Evolutionary conservation across 148 eudicot genomes (phyloP).

Genomic region (Cornus florida): DNA sequence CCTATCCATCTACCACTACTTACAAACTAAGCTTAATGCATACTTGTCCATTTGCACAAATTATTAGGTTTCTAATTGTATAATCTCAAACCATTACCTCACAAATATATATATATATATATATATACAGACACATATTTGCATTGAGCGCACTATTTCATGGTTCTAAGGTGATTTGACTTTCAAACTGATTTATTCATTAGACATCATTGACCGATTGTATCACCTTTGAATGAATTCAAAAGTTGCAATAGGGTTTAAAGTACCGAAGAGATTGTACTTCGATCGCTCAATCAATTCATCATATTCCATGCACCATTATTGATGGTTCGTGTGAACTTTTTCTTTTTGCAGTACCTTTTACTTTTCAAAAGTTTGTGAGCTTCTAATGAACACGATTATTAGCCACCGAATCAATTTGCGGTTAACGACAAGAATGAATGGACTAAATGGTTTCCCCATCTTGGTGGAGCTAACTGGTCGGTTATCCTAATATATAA

Average conservation of each 20-base stretch:
- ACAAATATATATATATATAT: neutral
- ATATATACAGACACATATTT: too few species aligned
- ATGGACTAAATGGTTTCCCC: neutral
- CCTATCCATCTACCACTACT: neutral
- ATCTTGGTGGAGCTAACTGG: neutral
- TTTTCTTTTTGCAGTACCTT: slow-evolving; percentile 11
- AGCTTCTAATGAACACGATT: neutral
- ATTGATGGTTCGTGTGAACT: slow-evolving; percentile 10
- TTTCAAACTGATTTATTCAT: neutral
- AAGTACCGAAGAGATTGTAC: neutral
- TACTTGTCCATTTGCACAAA: slow-evolving; percentile 8
- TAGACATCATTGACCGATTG: neutral
- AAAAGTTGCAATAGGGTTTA: neutral
- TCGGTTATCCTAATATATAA: too few species aligned
- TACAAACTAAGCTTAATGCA: too few species aligned
- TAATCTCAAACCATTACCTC: neutral
- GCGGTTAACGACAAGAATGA: neutral
- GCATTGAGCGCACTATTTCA: too few species aligned
- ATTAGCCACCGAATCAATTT: neutral
- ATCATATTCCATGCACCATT: neutral
- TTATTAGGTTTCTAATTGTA: slow-evolving; percentile 11
- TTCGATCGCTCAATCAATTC: neutral
- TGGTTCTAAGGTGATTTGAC: neutral
- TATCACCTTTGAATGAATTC: neutral
- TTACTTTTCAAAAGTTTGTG: neutral